Base-by-base conservation (phyloP, 1,284 basidiomycete genomes). In the Marasmius tenuissimus region DNA sequence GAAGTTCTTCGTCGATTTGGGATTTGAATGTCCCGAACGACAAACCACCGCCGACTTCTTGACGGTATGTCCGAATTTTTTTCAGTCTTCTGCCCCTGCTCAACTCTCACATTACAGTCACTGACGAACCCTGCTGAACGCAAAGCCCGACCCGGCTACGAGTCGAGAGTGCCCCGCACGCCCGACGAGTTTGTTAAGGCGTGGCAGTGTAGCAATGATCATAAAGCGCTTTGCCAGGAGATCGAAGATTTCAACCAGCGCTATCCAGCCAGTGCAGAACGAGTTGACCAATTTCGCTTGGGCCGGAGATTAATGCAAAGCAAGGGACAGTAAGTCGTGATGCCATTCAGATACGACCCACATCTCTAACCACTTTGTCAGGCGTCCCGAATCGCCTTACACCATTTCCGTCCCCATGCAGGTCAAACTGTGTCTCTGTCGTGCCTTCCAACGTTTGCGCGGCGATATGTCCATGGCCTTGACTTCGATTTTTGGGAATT, bases 61-160 rank as follows among this genome's bases (percentile, higher is more conserved):
- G 33, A 78, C 82, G 5, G 63, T 64, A 47, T 20, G 57, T 51
- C 22, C 12, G 49, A 35, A 49, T 16, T 38, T 37, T 37, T 12
- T 58, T 4, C 35, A 50, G 50, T 57, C 40, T 9, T 37, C 27
- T 47, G 35, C 42, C 10, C 39, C 42, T 5, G 18, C 20, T 22
- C 38, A 45, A 27, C 14, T 34, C 14, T 34, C 5, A 7, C 20
- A 39, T 63, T 71, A 74, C 69, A 76, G 3, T 72, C 76, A 6
- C 77, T 89, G n/a, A 91, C 89, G 0, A 84, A 87, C 67, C 78
- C 84, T 0, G 72, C 78, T 9, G 87, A 85, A 47, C 86, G 88
- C 51, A 76, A 70, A 14, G 69, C 80, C 27, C 75, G 78, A 11
- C 63, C 74, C 9, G 85, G 84, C 9, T 77, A 75, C 65, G 75